Conservation (phyloP, 2,329 filamentous ascomycete genomes). For the Rhinocladiella mackenziei region DNA sequence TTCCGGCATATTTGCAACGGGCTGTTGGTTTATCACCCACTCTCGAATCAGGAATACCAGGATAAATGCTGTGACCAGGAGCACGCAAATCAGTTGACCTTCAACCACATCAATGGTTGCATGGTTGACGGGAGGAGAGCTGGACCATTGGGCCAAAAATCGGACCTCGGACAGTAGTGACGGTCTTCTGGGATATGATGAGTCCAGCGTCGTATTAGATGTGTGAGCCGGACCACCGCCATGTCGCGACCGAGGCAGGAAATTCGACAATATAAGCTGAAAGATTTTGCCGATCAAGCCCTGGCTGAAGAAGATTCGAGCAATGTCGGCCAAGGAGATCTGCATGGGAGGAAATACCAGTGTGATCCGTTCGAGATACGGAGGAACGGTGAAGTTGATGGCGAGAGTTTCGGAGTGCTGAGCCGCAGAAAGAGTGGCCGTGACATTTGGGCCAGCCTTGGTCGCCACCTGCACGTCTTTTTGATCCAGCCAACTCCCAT, state of each 20-base stretch:
- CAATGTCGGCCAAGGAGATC: constrained; percentile 18
- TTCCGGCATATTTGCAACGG: constrained; percentile 76
- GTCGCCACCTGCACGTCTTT: constrained; percentile 7
- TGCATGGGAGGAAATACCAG: constrained; percentile 20
- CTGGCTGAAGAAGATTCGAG: constrained; percentile 15
- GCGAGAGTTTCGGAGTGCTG: not conserved
- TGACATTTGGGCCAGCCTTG: constrained; percentile 9
- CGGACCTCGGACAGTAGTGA: constrained; percentile 58
- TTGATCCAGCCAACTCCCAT: constrained; percentile 59
- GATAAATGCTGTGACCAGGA: constrained; percentile 91
- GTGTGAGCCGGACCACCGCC: not conserved
- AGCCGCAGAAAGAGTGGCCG: not conserved
- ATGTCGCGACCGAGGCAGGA: constrained; percentile 9
- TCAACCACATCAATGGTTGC: constrained; percentile 79
- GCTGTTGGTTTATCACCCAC: constrained; percentile 97
- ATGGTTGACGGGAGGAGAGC: constrained; percentile 68
- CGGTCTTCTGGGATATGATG: constrained; percentile 32
- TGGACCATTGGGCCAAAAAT: constrained; percentile 56
- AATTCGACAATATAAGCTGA: constrained; percentile 15
- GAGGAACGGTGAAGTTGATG: constrained; percentile 6
- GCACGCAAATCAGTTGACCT: constrained; percentile 86
- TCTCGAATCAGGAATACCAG: constrained; percentile 94
- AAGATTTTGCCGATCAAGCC: constrained; percentile 17
- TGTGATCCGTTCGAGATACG: constrained; percentile 19
- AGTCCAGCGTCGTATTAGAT: constrained; percentile 17